Base-by-base conservation (phyloP, 2,329 filamentous ascomycete species). In the Aureobasidium pullulans region DNA sequence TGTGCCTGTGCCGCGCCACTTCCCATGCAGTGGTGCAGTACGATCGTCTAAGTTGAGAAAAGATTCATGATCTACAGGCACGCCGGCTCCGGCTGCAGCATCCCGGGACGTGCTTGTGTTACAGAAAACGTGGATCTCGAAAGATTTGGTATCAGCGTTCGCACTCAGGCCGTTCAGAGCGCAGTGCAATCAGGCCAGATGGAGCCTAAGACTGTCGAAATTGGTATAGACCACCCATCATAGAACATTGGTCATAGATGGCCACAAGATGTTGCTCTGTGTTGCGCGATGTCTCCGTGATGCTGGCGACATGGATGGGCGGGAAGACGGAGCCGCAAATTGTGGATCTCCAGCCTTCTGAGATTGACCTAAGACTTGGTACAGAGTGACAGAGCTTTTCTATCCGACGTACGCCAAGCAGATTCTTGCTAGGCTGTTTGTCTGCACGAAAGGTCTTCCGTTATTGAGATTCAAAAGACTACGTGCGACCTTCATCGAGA, bases 111-210 rank as follows among this genome's bases (percentile, higher is more conserved):
- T 50, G 48, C 50, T 52, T 32, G 50, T 54, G 50, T 54, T 40
- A 52, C 50, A 54, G 50, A 54, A 42, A 43, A 54, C n/a, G 50
- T 54, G 37, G 50, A 54, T 54, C 36, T 54, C 28, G n/a, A 54
- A 4, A 54, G 15, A 28, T 15, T 19, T 3, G n/a, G 46, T 34
- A 23, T 15, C 32, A n/a, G 15, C 4, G 9, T 10, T 19, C 34
- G 6, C 19, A 9, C n/a, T 52, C 48, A 52, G 48, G 23, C 50
- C n/a, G 19, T 9, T 9, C 28, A 37, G 11, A 15, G 7, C n/a
- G 4, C 47, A 23, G 10, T 34, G 28, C 28, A 23, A 15, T 11
- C 6, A 13, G 15, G 29, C 13, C 23, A 23, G 23, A 15, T 29
- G 29, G n/a, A 16, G 8, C 5, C n/a, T 36, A 5, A 5, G 3